Conservation (phyloP, 768 basidiomycete genomes). For the Trametes sanguinea region DNA sequence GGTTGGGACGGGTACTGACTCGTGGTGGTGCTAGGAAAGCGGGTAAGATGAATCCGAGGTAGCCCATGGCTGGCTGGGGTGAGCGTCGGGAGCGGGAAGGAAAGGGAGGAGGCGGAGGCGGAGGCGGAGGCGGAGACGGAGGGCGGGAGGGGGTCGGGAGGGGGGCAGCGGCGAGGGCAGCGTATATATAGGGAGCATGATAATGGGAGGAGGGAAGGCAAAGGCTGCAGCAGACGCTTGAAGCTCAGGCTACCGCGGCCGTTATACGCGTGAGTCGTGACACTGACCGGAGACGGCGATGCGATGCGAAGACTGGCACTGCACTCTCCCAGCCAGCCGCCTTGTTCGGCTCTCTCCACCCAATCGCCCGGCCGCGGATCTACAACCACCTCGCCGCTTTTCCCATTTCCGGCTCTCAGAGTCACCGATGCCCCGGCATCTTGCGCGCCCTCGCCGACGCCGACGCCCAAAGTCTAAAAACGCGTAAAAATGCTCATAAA, state of each 20-base stretch:
- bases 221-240: background rate
- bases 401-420: background rate
- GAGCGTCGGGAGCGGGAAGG: conserved; percentile 1
- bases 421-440: conserved; percentile 8
- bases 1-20: background rate
- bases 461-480: conserved; percentile 10
- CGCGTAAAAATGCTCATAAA: background rate
- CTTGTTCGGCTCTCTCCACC: conserved; percentile 3
- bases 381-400: background rate
- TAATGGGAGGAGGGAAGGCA: conserved; percentile 8
- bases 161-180: background rate
- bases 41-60: conserved; percentile 20
- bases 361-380: conserved; percentile 24
- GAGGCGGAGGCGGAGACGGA: background rate
- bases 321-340: background rate
- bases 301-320: too few species aligned
- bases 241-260: too few species aligned
- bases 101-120: conserved; percentile 5
- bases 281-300: too few species aligned
- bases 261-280: too few species aligned
- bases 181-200: conserved; percentile 12
- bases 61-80: conserved; percentile 19
- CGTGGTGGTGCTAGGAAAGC: background rate
- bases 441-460: background rate
- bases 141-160: conserved; percentile 9